Evolutionary conservation across 345 rosid species (phyloP).

Genomic region (Salix udensis): DNA sequence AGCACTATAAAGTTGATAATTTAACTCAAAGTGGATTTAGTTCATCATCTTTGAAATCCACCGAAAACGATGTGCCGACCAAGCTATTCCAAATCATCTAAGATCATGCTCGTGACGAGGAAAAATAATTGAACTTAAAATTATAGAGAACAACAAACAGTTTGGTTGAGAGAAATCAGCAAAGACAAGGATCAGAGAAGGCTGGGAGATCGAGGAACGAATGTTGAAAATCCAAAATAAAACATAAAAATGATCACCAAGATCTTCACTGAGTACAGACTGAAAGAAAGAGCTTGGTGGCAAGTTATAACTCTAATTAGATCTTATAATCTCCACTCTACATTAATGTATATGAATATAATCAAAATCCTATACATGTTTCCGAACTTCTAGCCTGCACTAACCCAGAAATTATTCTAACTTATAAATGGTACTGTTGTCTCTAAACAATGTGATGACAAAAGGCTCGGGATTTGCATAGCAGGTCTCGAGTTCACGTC

Average conservation of each 20-base stretch:
- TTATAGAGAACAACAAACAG: background rate
- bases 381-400: background rate
- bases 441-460: too few species aligned
- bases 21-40: background rate
- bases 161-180: background rate
- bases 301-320: too few species aligned
- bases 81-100: background rate
- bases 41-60: background rate
- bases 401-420: background rate
- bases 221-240: background rate
- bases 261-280: too few species aligned
- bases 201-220: background rate
- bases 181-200: background rate
- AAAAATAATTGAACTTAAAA: background rate
- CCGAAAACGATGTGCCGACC: background rate
- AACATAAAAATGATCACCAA: background rate
- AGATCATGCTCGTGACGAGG: background rate
- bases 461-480: too few species aligned
- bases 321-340: too few species aligned
- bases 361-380: background rate
- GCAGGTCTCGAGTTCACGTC: too few species aligned
- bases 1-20: too few species aligned
- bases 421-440: background rate
- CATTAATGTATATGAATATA: too few species aligned
- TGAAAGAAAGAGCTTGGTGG: too few species aligned